These are phyloP conservation scores for Neospermospora avenae DNA, from an alignment of 2,329 filamentous ascomycete species.

Conservation along the genomic window DNA sequence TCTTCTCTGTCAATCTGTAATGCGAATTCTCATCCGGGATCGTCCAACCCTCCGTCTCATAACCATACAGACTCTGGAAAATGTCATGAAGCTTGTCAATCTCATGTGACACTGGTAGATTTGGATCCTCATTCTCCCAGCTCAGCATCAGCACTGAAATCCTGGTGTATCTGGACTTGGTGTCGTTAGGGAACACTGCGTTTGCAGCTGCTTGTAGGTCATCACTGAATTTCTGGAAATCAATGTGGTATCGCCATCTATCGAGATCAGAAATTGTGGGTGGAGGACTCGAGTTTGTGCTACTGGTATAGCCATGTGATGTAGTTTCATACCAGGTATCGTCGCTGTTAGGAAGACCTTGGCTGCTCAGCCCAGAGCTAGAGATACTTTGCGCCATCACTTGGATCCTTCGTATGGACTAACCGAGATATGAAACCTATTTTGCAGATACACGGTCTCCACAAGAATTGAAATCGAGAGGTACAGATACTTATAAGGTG, in stretches of 20 bases:
- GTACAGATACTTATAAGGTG: neutral
- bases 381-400: neutral
- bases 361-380: neutral
- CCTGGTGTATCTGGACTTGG: constrained; percentile 49
- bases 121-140: constrained; percentile 53
- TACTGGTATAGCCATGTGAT: constrained; percentile 6
- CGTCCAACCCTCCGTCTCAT: constrained; percentile 53
- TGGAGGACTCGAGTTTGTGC: constrained; percentile 12
- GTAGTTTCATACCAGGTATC: neutral
- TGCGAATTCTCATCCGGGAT: constrained; percentile 55
- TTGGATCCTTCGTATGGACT: neutral
- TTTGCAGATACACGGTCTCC: too few relatives aligned
- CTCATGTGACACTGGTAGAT: constrained; percentile 47
- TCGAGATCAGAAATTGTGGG: constrained; percentile 11
- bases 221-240: constrained; percentile 12
- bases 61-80: constrained; percentile 54
- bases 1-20: constrained; percentile 53
- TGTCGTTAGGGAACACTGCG: constrained; percentile 57
- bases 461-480: neutral
- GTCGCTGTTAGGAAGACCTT: neutral
- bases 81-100: constrained; percentile 51
- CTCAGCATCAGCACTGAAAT: constrained; percentile 56
- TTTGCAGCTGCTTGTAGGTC: constrained; percentile 62
- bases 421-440: too few relatives aligned
- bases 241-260: constrained; percentile 17